These are phyloP conservation scores for Rhodotorula diobovata DNA, from an alignment of 768 basidiomycete genomes.

Conservation along the genomic window DNA sequence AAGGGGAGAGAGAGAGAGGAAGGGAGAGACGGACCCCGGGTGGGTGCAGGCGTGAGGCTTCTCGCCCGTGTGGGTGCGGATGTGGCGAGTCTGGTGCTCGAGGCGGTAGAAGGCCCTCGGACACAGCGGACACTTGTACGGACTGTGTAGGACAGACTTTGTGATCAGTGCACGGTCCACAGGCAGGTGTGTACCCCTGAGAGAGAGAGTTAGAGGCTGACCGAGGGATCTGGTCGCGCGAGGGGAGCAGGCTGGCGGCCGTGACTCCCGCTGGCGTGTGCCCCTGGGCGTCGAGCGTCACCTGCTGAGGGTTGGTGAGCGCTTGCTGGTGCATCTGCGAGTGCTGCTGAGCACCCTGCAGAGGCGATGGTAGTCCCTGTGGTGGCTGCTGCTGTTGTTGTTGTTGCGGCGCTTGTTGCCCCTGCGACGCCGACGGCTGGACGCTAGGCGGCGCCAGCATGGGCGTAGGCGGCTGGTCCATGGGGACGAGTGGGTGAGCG, in stretches of 20 bases:
- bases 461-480: no score
- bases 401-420: no score
- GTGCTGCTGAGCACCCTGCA: no score
- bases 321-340: neutral
- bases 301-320: neutral
- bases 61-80: constrained; percentile 96
- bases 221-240: constrained; percentile 8
- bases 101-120: constrained; percentile 92
- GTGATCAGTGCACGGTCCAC: no score
- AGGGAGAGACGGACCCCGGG: constrained; percentile 52
- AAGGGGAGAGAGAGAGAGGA: neutral
- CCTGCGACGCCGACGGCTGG: no score
- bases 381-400: no score
- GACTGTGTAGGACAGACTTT: constrained; percentile 44
- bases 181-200: no score
- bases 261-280: constrained; percentile 6
- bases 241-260: constrained; percentile 1
- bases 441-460: no score
- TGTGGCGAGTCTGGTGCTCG: constrained; percentile 96
- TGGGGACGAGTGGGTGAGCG: no score
- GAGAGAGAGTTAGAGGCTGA: neutral
- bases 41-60: constrained; percentile 91
- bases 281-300: constrained; percentile 7
- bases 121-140: constrained; percentile 96
- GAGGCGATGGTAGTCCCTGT: no score